These are phyloP conservation scores for Mallotus repandus DNA, from an alignment of 441 rosid species.

Conservation along the genomic window DNA sequence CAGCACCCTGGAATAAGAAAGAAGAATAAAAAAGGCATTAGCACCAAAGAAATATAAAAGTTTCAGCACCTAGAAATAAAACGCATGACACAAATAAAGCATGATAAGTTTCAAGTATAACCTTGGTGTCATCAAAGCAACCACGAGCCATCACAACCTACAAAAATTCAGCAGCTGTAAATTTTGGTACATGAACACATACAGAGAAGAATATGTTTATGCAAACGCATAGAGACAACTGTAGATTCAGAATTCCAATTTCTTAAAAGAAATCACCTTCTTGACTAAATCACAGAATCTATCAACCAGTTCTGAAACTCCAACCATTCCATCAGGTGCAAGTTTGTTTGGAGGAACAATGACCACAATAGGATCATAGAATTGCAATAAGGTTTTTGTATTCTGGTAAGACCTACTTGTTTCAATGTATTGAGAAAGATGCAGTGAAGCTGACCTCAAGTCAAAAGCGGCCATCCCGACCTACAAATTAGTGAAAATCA, in stretches of 20 bases:
- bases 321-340: slow-evolving; percentile 92
- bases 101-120: slow-evolving; percentile 27
- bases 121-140: slow-evolving; percentile 98
- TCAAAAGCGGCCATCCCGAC: slow-evolving; percentile 98
- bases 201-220: no score
- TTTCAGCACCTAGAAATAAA: slow-evolving; percentile 21
- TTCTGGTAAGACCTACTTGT: slow-evolving; percentile 96
- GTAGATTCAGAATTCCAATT: slow-evolving; percentile 5
- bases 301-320: slow-evolving; percentile 81
- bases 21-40: slow-evolving; percentile 17
- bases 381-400: slow-evolving; percentile 80
- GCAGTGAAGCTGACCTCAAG: slow-evolving; percentile 83
- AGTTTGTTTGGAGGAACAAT: slow-evolving; percentile 84
- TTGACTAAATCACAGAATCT: slow-evolving; percentile 58
- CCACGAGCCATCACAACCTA: slow-evolving; percentile 91
- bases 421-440: slow-evolving; percentile 96
- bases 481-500: slow-evolving; percentile 33
- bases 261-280: slow-evolving; percentile 52
- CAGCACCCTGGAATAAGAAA: slow-evolving; percentile 67
- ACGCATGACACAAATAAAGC: slow-evolving; percentile 12
- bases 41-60: slow-evolving; percentile 15
- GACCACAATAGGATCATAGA: slow-evolving; percentile 80
- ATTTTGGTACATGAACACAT: no score
- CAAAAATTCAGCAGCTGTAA: slow-evolving; percentile 25
- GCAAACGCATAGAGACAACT: neutral